These are phyloP conservation scores for Craterostigma plantagineum DNA, from an alignment of 257 asterid genomes.

Conservation along the genomic window DNA sequence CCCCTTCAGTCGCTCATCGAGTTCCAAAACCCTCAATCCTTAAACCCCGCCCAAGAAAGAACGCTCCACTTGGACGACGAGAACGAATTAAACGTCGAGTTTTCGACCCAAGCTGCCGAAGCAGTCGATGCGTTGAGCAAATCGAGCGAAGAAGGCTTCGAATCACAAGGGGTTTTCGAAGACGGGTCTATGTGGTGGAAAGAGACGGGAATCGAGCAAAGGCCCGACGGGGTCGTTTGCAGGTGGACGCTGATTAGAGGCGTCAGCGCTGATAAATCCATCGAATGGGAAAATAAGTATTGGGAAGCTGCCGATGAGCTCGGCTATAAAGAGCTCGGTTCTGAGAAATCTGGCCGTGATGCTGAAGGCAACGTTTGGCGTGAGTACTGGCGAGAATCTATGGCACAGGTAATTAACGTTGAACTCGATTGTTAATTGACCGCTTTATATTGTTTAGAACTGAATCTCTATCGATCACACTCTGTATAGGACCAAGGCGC, in stretches of 20 bases:
- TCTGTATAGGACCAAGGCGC: conserved; percentile 44
- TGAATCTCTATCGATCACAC: background rate
- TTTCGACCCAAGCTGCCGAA: conserved; percentile 64
- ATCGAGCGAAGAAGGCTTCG: conserved; percentile 10
- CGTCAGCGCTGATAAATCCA: conserved; percentile 46
- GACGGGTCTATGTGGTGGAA: conserved; percentile 97
- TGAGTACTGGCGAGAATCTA: conserved; percentile 82
- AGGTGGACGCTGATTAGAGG: conserved; percentile 79
- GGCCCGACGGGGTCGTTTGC: conserved; percentile 81
- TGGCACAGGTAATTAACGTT: conserved; percentile 42
- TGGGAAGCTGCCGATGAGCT: conserved; percentile 97
- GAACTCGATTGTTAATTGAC: background rate
- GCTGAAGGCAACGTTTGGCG: conserved; percentile 87
- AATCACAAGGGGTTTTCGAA: conserved; percentile 26
- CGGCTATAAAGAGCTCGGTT: conserved; percentile 87
- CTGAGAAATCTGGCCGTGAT: conserved; percentile 98
- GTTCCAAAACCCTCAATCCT: conserved; percentile 19
- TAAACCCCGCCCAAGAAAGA: conserved; percentile 17
- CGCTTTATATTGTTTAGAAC: no score
- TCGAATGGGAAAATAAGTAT: conserved; percentile 90
- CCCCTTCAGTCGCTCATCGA: conserved; percentile 58
- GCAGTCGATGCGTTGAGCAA: conserved; percentile 55
- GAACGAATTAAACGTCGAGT: conserved; percentile 38
- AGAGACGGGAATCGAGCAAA: conserved; percentile 62
- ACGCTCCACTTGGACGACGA: conserved; percentile 42